Conservation (phyloP, 805 yeast genomes). For the Suhomyces kilbournensis region DNA sequence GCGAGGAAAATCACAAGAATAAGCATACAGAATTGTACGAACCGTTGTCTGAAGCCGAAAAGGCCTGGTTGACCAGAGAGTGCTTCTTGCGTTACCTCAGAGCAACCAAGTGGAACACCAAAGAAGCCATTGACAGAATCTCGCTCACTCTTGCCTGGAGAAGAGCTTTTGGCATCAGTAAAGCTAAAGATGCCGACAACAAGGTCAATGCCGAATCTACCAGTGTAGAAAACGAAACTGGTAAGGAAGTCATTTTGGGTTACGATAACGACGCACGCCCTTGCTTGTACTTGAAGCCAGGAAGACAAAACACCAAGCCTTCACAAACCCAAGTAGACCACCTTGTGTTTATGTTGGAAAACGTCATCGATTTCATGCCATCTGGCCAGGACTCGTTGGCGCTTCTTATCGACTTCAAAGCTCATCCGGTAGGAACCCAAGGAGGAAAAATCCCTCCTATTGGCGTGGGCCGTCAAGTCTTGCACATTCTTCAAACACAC, state of each 20-base stretch:
- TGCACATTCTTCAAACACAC: conserved; percentile 92
- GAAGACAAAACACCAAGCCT: conserved; percentile 54
- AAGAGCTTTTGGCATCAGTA: conserved; percentile 48
- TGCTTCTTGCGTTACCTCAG: conserved; percentile 50
- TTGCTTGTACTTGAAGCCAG: conserved; percentile 49
- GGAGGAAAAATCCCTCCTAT: conserved; percentile 47
- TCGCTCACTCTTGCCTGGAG: conserved; percentile 53
- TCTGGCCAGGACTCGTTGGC: conserved; percentile 58
- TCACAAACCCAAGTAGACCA: conserved; percentile 54
- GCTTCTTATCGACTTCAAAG: conserved; percentile 53
- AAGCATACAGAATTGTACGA: conserved; percentile 30
- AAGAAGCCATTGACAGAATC: conserved; percentile 43
- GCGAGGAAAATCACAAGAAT: conserved; percentile 47
- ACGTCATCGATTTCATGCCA: conserved; percentile 52
- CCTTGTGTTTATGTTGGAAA: conserved; percentile 55
- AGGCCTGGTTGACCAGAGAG: conserved; percentile 50
- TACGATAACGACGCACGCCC: conserved; percentile 55
- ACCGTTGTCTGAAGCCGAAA: conserved; percentile 26
- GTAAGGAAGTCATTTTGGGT: conserved; percentile 53
- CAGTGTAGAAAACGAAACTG: conserved; percentile 49
- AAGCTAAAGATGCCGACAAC: conserved; percentile 28
- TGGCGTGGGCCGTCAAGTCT: conserved; percentile 69
- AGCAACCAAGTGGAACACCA: conserved; percentile 50
- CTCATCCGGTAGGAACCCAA: conserved; percentile 52
- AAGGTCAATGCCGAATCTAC: conserved; percentile 40